These are phyloP conservation scores for Blastobotrys elegans DNA, from an alignment of 1,139 yeast genomes.

Conservation along the genomic window DNA sequence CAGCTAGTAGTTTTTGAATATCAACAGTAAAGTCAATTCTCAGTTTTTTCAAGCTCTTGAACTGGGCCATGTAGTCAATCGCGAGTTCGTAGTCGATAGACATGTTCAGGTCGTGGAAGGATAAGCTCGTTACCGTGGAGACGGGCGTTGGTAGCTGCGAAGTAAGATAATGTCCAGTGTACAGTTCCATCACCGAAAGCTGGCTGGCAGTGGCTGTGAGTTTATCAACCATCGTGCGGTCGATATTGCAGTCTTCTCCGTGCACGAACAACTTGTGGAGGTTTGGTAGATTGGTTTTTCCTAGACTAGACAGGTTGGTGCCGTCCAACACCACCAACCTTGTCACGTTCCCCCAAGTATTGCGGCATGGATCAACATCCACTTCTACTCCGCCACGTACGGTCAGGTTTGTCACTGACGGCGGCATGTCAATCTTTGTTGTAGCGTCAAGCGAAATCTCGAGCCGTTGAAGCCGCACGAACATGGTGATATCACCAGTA, in stretches of 20 bases:
- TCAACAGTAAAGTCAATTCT: too few species aligned
- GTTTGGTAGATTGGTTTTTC: background rate
- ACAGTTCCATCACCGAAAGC: background rate
- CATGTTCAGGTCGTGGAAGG: too few species aligned
- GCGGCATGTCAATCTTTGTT: background rate
- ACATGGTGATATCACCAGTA: too few species aligned
- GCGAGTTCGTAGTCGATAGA: too few species aligned
- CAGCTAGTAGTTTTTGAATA: too few species aligned
- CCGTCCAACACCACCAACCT: background rate
- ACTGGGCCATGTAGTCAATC: too few species aligned
- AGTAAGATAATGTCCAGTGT: too few species aligned
- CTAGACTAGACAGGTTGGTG: background rate
- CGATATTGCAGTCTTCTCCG: background rate
- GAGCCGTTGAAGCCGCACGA: background rate
- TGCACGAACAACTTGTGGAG: background rate
- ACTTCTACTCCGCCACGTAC: background rate
- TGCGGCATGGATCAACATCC: background rate
- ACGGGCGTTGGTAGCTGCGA: too few species aligned
- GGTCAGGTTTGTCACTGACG: background rate
- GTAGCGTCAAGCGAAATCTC: background rate
- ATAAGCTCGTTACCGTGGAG: too few species aligned
- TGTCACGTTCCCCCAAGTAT: background rate
- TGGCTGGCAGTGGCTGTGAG: background rate
- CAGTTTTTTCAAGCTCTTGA: too few species aligned
- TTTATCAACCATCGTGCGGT: background rate